Evolutionary conservation across 495 filamentous ascomycete genomes (phyloP).

Genomic region (Aspergillus mulundensis): DNA sequence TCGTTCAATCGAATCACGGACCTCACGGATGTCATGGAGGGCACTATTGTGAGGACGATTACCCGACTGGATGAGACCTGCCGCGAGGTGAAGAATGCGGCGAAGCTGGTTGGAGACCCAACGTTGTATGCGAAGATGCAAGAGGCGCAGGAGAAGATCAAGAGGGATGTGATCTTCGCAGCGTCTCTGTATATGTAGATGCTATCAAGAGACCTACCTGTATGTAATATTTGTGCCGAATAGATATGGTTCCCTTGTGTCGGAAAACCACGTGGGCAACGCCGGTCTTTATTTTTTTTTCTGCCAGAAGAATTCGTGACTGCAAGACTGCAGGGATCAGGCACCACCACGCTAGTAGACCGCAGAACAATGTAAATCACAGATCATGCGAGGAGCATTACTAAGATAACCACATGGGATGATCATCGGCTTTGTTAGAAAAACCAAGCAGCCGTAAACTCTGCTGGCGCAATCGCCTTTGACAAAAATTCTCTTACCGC

Average conservation of each 20-base stretch:
- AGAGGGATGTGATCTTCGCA: constrained; percentile 89
- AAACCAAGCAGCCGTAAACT: not conserved
- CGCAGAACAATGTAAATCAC: not conserved
- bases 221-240: no score
- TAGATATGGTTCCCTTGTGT: not conserved
- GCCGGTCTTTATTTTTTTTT: constrained; percentile 14
- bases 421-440: not conserved
- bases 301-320: constrained; percentile 14
- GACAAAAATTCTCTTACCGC: constrained; percentile 24
- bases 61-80: constrained; percentile 93
- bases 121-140: constrained; percentile 93
- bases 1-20: constrained; percentile 97
- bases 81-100: constrained; percentile 94
- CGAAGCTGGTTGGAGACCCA: constrained; percentile 93
- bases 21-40: constrained; percentile 93
- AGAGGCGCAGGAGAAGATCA: constrained; percentile 92
- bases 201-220: not conserved
- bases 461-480: not conserved
- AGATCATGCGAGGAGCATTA: not conserved
- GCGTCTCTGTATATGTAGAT: constrained; percentile 74
- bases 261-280: constrained; percentile 15
- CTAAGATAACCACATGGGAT: not conserved
- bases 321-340: not conserved
- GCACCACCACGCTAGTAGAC: not conserved
- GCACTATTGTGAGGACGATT: constrained; percentile 91